Evolutionary conservation across 2,329 filamentous ascomycete species (phyloP).

Genomic region (Pezicula neosporulosa): DNA sequence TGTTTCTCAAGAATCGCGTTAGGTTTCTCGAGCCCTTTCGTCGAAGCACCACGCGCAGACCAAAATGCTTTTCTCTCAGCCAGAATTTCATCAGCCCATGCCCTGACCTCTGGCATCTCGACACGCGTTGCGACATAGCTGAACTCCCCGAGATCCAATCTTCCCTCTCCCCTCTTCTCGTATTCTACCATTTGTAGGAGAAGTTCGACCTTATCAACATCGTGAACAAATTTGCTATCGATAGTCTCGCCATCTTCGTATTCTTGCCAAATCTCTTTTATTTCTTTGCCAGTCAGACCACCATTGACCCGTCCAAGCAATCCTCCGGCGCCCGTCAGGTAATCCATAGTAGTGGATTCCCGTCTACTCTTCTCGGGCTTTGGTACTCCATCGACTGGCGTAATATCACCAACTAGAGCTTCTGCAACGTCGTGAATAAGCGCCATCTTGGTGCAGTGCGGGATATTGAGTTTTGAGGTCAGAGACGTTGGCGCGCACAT

Average conservation of each 20-base stretch:
- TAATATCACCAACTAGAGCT: slow-evolving; percentile 92
- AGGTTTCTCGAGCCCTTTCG: not conserved
- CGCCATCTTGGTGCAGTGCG: slow-evolving; percentile 90
- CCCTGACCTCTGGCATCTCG: slow-evolving; percentile 71
- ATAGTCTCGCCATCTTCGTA: slow-evolving; percentile 85
- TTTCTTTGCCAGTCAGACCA: slow-evolving; percentile 65
- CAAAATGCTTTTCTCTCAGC: slow-evolving; percentile 74
- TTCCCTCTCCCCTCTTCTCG: slow-evolving; percentile 65
- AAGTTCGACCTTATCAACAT: slow-evolving; percentile 96
- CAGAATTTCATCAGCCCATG: slow-evolving; percentile 75
- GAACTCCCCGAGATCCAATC: slow-evolving; percentile 82
- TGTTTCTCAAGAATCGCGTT: slow-evolving; percentile 15
- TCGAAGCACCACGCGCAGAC: slow-evolving; percentile 32
- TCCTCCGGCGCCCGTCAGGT: slow-evolving; percentile 58
- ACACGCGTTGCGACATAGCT: slow-evolving; percentile 73
- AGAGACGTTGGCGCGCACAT: slow-evolving; percentile 83
- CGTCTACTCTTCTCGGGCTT: slow-evolving; percentile 88
- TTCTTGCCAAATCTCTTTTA: slow-evolving; percentile 85
- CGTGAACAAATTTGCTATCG: slow-evolving; percentile 89
- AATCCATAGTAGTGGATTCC: slow-evolving; percentile 89
- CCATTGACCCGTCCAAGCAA: slow-evolving; percentile 73
- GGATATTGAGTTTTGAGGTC: slow-evolving; percentile 67
- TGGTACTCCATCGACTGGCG: slow-evolving; percentile 79
- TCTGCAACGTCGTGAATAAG: slow-evolving; percentile 98
- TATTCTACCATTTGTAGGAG: slow-evolving; percentile 96